These are phyloP conservation scores for Symmetrospora coprosmae DNA, from an alignment of 768 basidiomycete genomes.

Conservation along the genomic window DNA sequence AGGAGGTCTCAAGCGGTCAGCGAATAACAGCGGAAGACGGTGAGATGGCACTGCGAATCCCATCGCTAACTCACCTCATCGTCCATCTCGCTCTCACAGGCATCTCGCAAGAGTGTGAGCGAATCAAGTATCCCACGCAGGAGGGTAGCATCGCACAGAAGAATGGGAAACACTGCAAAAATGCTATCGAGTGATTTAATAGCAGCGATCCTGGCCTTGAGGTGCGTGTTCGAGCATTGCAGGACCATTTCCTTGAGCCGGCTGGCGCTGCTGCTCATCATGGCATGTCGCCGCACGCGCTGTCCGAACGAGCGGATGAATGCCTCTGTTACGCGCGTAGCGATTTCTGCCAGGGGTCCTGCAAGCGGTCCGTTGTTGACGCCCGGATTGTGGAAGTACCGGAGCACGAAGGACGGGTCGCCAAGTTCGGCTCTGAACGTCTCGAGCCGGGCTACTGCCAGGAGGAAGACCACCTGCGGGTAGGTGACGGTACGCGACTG, in stretches of 20 bases:
- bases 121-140: conserved; percentile 83
- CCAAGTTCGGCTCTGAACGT: conserved; percentile 67
- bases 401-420: conserved; percentile 61
- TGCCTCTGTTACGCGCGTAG: conserved; percentile 44
- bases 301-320: conserved; percentile 57
- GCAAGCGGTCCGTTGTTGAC: conserved; percentile 61
- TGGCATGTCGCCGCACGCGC: conserved; percentile 63
- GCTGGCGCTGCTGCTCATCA: conserved; percentile 52
- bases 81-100: conserved; percentile 75
- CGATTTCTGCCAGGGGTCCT: conserved; percentile 53
- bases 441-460: conserved; percentile 77
- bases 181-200: conserved; percentile 68
- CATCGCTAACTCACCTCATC: conserved; percentile 57
- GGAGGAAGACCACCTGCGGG: conserved; percentile 70
- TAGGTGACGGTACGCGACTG: conserved; percentile 62
- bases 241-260: conserved; percentile 66
- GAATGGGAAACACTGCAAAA: conserved; percentile 78
- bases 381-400: conserved; percentile 76
- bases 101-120: conserved; percentile 68
- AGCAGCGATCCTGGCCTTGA: conserved; percentile 67
- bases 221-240: conserved; percentile 64
- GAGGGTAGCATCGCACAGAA: conserved; percentile 78
- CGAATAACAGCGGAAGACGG: not conserved
- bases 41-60: not conserved
- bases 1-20: too few species aligned